Evolutionary conservation across 1,284 basidiomycete genomes (phyloP), one percentile per base, ranked within the genome.

Genomic region (Dichomitus squalens): DNA sequence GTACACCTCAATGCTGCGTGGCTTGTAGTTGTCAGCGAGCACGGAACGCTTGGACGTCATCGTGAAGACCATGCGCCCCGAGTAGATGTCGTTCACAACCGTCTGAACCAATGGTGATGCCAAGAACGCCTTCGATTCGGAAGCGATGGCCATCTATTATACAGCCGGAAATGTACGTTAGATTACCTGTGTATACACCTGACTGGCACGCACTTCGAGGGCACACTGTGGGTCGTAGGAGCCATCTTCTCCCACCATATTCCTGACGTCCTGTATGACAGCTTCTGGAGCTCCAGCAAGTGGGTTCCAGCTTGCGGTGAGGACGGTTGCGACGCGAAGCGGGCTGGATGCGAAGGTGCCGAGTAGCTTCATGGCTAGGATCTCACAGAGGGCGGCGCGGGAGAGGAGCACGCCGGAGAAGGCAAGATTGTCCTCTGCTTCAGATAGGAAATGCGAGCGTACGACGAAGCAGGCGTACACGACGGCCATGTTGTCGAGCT

Each of bases 1-100:
- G 67, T 95, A 95, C 11, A 91, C 76, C 66, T 90, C 82, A 53
- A 92, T 89, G 4, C 82, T 80, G 33, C 84, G 82, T 31, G 86
- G 86, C 67, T 95, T 91, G 75, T 95, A 95, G 67, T 92, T 92
- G 72, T 95, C 94, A 27, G 88, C 85, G 9, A 95, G 79, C 53
- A 96, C 82, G 2, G 92, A 90, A 25, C 87, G 82, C 52, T 79
- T 82, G 1, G 87, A 84, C 2, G 83, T 75, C 48, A 86, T 75
- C 8, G 86, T 82, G 61, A 90, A 90, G 14, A 90, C 78, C 35
- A 92, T 82, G 12, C 81, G 78, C 14, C 90, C 93, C 3, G 82
- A 77, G 71, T 94, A 89, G 35, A 96, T 90, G 57, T 94, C 88
- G 65, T 88, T 88, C 46, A 95, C 83, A 27, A 95, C 86, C 54